These are phyloP conservation scores for Beauveria rudraprayagi DNA, from an alignment of 2,329 filamentous ascomycete genomes.

Conservation along the genomic window DNA sequence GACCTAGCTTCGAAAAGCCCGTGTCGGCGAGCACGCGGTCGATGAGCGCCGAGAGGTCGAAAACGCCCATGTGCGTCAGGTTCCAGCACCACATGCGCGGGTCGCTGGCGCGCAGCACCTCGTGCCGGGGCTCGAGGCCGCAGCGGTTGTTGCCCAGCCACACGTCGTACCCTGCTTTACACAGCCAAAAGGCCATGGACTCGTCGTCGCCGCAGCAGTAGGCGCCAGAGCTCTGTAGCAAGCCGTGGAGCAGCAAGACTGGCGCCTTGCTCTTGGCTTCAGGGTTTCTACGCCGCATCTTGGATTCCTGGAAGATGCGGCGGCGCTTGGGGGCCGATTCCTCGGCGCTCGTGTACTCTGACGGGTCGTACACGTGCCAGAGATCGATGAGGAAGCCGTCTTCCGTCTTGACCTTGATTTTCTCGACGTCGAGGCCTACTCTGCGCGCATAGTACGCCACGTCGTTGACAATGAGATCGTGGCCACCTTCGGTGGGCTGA, in stretches of 20 bases:
- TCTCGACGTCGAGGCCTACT: constrained; percentile 79
- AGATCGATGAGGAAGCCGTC: constrained; percentile 86
- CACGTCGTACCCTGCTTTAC: constrained; percentile 87
- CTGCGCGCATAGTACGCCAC: constrained; percentile 78
- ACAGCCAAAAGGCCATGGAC: constrained; percentile 83
- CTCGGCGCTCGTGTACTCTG: constrained; percentile 49
- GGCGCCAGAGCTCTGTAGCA: constrained; percentile 79
- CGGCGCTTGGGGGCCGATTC: constrained; percentile 36
- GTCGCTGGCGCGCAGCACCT: constrained; percentile 60
- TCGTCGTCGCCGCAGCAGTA: constrained; percentile 88
- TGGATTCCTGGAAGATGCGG: constrained; percentile 50
- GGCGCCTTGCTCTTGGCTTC: constrained; percentile 60
- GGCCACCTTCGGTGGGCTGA: constrained; percentile 68
- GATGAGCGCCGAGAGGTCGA: constrained; percentile 76
- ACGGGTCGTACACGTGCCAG: constrained; percentile 84
- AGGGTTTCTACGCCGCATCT: constrained; percentile 28
- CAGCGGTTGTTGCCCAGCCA: constrained; percentile 94
- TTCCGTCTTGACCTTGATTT: constrained; percentile 79
- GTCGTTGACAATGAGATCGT: constrained; percentile 70
- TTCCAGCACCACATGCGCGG: constrained; percentile 97
- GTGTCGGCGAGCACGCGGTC: constrained; percentile 76
- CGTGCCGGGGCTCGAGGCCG: constrained; percentile 73
- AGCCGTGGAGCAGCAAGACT: constrained; percentile 77
- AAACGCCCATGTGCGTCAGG: constrained; percentile 84
- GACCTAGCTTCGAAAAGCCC: constrained; percentile 70